Base-by-base conservation (phyloP, 2,329 filamentous ascomycete species). In the Alternaria angustiovoidea region DNA sequence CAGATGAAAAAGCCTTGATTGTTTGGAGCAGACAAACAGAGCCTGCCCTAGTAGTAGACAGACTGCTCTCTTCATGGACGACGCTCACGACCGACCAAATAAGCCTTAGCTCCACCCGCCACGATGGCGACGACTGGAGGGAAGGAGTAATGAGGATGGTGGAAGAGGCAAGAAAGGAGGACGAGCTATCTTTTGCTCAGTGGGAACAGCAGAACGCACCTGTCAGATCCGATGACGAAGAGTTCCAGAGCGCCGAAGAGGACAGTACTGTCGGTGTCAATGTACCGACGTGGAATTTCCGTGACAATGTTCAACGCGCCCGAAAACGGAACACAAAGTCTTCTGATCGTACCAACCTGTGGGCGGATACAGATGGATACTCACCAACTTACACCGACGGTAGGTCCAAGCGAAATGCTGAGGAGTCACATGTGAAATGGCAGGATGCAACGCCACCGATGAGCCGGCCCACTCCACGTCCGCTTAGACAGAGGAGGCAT, bases 21-120 rank as follows among this genome's bases (percentile, higher is more conserved):
- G 51, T 55, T 5, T 59, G 57, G 57, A 51, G 38, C 30, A 20
- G 32, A 11, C 32, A 62, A 6, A 70, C 66, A 3, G 64, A 67
- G 14, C 61, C 63, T 1, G 57, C 22, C 11, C 18, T 41, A 9
- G 67, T 70, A 7, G 66, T 57, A 2, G 62, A 71, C 16, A 59
- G 65, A 53, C 54, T 71, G 8, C 63, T 71, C 7, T 51, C 39
- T 7, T 49, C 62, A 1, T 67, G 67, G 65, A 70, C 67, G 2
- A 59, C 49, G 8, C 59, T 69, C 7, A 54, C 57, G 0, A 3
- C 43, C 1, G 57, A 51, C 22, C 65, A 66, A 11, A 66, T 69
- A 11, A 38, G 38, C n/a, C 46, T 47, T 39, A 69, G 61, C 38
- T 57, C 57, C 6, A 47, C 41, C 30, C 55, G 42, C 5, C 28